Base-by-base conservation (phyloP, 371 early-diverging fungal genomes). In the Circinella umbellata region DNA sequence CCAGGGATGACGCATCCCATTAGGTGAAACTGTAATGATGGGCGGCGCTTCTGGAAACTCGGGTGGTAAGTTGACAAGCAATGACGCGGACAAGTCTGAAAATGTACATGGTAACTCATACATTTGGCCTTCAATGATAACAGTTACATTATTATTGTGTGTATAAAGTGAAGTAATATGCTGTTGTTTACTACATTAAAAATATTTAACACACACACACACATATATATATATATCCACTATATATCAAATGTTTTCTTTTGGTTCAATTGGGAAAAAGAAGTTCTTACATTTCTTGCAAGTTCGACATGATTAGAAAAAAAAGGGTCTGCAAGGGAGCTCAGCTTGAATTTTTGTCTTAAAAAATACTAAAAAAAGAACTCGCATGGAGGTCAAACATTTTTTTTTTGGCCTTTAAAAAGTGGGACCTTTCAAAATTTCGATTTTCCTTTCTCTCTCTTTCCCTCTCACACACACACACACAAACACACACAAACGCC, bases 41-140 rank as follows among this genome's bases (percentile, higher is more conserved):
- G 89, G 89, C 38, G 88, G 80, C 18, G 82, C 84, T 20, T 87
- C 86, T 1, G 89, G 89, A 54, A 87, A 89, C 9, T 67, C 68
- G 36, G 83, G 73, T 1, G 88, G 84, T 47, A 89, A 57, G 60
- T 82, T 82, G 63, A 85, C 74, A 3, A 85, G 73, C 13, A 84
- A 61, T 20, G 65, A 72, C 14, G 74, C 71, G 10, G 61, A 75
- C 10, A 76, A 67, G 59, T 79, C 71, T 15, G 66, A n/a, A 55
- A 46, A 34, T 15, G 70, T 47, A 10, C 72, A 66, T 3, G 81
- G 75, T 18, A 85, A 48, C 55, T 85, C 85, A 59, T 82, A 85
- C 51, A 79, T 77, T 61, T 80, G 79, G 10, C 77, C 81, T 15
- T 82, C 81, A 1, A 80, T 73, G 37, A 76, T 73, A 2, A 64